Conservation (phyloP, 805 yeast genomes). For the Nakazawaea ishiwadae region DNA sequence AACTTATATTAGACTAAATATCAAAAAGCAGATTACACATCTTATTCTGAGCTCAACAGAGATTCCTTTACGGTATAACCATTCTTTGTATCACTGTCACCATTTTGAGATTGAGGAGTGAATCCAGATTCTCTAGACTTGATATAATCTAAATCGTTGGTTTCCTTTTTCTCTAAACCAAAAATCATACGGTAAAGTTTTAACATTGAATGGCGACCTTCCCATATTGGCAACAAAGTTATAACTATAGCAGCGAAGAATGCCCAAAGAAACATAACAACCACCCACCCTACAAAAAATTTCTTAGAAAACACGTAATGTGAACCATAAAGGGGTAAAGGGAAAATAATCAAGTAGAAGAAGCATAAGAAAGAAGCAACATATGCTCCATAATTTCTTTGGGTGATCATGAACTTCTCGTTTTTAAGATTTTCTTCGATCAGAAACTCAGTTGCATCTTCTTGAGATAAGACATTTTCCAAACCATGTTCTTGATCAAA, state of each 20-base stretch:
- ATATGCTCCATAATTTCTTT: constrained; percentile 23
- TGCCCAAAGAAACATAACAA: constrained; percentile 34
- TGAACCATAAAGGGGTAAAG: constrained; percentile 38
- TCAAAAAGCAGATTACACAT: too few species aligned
- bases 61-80: not conserved
- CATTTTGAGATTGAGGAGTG: not conserved
- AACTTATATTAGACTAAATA: too few species aligned
- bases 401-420: constrained; percentile 21
- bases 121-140: constrained; percentile 12
- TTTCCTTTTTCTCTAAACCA: constrained; percentile 6
- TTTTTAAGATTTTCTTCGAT: constrained; percentile 19
- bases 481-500: constrained; percentile 28
- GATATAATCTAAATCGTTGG: constrained; percentile 7
- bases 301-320: constrained; percentile 30
- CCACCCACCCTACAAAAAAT: constrained; percentile 34
- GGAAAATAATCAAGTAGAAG: constrained; percentile 27
- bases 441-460: constrained; percentile 24
- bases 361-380: constrained; percentile 22
- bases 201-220: constrained; percentile 30
- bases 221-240: constrained; percentile 42
- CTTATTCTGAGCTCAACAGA: too few species aligned
- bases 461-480: constrained; percentile 22
- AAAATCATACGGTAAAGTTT: constrained; percentile 15
- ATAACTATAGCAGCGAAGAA: constrained; percentile 34
- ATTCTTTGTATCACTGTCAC: not conserved